Conservation (phyloP, 1,284 basidiomycete species). For the Boletus chippewaensis region DNA sequence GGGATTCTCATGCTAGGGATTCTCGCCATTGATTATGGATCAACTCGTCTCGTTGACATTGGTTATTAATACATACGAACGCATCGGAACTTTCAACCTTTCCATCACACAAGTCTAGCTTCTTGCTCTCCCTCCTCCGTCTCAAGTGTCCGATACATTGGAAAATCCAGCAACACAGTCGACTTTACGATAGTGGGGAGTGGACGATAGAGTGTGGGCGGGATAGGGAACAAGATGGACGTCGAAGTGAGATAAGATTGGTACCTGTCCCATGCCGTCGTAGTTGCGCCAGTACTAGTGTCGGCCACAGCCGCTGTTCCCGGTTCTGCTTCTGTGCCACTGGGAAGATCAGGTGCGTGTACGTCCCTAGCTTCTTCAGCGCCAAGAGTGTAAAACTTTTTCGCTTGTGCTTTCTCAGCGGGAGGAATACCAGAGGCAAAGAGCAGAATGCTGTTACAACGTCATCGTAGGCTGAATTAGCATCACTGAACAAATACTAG, state of each 20-base stretch:
- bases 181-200: background rate
- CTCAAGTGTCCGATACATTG: background rate
- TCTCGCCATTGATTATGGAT: too few relatives aligned
- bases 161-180: background rate
- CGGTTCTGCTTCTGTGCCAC: background rate
- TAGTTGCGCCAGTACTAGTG: background rate
- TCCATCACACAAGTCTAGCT: background rate
- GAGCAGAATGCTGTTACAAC: background rate
- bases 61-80: too few relatives aligned
- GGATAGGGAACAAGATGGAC: background rate
- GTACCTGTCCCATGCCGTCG: background rate
- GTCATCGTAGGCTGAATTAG: background rate
- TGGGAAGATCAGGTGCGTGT: background rate
- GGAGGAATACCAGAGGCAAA: background rate
- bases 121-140: background rate
- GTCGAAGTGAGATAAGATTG: background rate
- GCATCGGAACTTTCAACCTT: too few relatives aligned
- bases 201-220: background rate
- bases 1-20: too few relatives aligned
- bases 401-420: background rate
- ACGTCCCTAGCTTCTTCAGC: background rate
- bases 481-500: too few relatives aligned
- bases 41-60: too few relatives aligned
- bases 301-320: background rate
- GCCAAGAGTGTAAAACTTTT: background rate